Percentiles rank a stretch among this genome's conserved stretches.
Evolutionary conservation across 208 protist species (phyloP).

Genomic region (Lotmaria passim): DNA sequence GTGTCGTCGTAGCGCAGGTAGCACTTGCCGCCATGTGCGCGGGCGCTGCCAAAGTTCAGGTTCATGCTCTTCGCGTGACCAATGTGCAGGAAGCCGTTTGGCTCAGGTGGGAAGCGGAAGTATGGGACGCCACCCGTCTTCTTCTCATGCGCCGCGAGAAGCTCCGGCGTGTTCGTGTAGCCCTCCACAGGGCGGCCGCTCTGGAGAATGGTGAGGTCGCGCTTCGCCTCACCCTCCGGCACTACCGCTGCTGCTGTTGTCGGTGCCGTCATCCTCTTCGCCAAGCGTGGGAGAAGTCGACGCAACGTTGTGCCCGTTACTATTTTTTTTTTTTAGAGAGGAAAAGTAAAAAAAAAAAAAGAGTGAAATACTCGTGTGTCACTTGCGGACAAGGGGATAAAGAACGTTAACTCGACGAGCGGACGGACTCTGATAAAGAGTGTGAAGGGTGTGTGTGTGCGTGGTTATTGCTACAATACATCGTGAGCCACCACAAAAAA

Average conservation of each 20-base stretch:
- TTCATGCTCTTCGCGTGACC: conserved; percentile 99
- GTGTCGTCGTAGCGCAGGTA: conserved; percentile 99
- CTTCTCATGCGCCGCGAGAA: conserved; percentile 65
- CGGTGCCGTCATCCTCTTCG: conserved; percentile 44
- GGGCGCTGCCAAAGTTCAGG: conserved; percentile 98
- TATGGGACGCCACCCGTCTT: conserved; percentile 78
- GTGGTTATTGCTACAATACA: too few species aligned
- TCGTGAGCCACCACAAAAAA: too few species aligned
- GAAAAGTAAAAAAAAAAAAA: conserved; percentile 31
- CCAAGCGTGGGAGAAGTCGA: conserved; percentile 27
- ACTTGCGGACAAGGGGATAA: too few species aligned
- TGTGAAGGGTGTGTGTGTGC: too few species aligned
- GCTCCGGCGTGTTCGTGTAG: conserved; percentile 73
- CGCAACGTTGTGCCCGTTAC: conserved; percentile 65
- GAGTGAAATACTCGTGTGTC: neutral
- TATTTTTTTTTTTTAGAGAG: too few species aligned
- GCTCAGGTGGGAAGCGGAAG: conserved; percentile 97
- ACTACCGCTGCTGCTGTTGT: conserved; percentile 33
- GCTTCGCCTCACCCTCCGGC: conserved; percentile 60
- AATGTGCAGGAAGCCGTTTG: conserved; percentile 99
- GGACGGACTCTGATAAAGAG: too few species aligned
- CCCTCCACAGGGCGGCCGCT: conserved; percentile 83
- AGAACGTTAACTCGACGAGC: too few species aligned
- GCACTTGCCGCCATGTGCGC: conserved; percentile 93
- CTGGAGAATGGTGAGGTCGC: conserved; percentile 77